Percentiles rank a stretch among this genome's conserved stretches.
These are phyloP conservation scores for Exophiala bonariae DNA, from an alignment of 2,329 filamentous ascomycete species.

Conservation along the genomic window DNA sequence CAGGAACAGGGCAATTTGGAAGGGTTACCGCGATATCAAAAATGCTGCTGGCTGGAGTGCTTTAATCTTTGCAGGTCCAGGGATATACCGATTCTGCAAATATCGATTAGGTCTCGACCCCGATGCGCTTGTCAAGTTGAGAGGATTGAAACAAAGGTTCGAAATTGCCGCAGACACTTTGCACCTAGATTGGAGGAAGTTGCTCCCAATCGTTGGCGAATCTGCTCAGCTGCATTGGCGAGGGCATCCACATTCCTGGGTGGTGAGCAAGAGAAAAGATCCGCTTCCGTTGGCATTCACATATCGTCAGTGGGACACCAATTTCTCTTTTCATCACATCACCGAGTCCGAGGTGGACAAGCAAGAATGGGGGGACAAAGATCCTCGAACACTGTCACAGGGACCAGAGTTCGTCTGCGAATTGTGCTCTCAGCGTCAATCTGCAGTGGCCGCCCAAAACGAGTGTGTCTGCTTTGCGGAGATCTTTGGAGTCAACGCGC, in stretches of 20 bases:
- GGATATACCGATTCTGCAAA: slow-evolving; percentile 62
- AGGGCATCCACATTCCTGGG: slow-evolving; percentile 56
- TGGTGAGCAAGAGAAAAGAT: slow-evolving; percentile 47
- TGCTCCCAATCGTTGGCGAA: slow-evolving; percentile 48
- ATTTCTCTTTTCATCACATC: slow-evolving; percentile 51
- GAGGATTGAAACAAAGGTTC: slow-evolving; percentile 47
- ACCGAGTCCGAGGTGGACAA: slow-evolving; percentile 5
- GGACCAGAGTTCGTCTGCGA: slow-evolving; percentile 12
- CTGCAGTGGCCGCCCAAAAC: slow-evolving; percentile 34
- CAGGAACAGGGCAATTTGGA: slow-evolving; percentile 47
- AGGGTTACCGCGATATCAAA: slow-evolving; percentile 60
- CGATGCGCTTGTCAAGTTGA: slow-evolving; percentile 51
- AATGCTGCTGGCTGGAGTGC: slow-evolving; percentile 57
- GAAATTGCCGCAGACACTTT: slow-evolving; percentile 56
- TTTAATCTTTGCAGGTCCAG: slow-evolving; percentile 58
- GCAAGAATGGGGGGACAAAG: slow-evolving; percentile 5
- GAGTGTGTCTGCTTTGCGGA: slow-evolving; percentile 55
- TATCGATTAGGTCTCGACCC: slow-evolving; percentile 56
- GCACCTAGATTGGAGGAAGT: slow-evolving; percentile 54
- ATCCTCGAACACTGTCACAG: slow-evolving; percentile 6
- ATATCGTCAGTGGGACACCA: slow-evolving; percentile 48
- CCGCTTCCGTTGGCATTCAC: slow-evolving; percentile 48
- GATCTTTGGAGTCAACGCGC: slow-evolving; percentile 48
- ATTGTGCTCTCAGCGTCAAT: slow-evolving; percentile 7
- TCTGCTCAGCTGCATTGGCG: slow-evolving; percentile 42